Conservation (phyloP, 257 asterid species). For the Avicennia marina region DNA sequence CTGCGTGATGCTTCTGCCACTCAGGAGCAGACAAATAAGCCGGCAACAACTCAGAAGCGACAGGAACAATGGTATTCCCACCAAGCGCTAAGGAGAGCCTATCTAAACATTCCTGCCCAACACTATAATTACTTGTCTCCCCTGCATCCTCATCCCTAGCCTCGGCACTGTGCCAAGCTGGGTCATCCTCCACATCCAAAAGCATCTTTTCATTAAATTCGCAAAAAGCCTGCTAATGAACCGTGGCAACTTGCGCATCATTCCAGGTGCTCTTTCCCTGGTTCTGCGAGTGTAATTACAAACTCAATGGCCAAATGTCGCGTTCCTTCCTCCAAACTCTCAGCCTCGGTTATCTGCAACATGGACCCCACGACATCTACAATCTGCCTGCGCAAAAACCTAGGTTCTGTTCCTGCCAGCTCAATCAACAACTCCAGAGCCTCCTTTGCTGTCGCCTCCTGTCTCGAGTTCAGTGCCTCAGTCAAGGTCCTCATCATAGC, state of each 20-base stretch:
- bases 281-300: conserved; percentile 61
- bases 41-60: conserved; percentile 59
- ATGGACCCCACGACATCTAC: conserved; percentile 90
- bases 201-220: conserved; percentile 78
- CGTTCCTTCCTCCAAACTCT: conserved; percentile 63
- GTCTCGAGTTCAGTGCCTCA: conserved; percentile 75
- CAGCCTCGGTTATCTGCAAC: conserved; percentile 94
- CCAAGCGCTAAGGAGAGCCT: conserved; percentile 59
- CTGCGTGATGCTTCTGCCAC: conserved; percentile 95
- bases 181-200: conserved; percentile 61
- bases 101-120: conserved; percentile 76
- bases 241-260: conserved; percentile 77
- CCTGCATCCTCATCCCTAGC: conserved; percentile 94
- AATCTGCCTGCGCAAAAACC: conserved; percentile 87
- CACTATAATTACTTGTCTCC: conserved; percentile 67
- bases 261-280: conserved; percentile 72
- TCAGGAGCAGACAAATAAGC: conserved; percentile 52
- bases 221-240: conserved; percentile 53
- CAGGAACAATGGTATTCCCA: conserved; percentile 65
- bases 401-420: conserved; percentile 88
- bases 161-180: conserved; percentile 74
- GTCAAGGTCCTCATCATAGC: conserved; percentile 94
- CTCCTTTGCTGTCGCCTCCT: conserved; percentile 95
- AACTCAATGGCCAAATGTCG: conserved; percentile 65
- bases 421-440: conserved; percentile 90